A percentile compares a stretch with the other conserved stretches of the same genome.
These are phyloP conservation scores for Phoma herbarum DNA, from an alignment of 2,329 filamentous ascomycete species.

Conservation along the genomic window DNA sequence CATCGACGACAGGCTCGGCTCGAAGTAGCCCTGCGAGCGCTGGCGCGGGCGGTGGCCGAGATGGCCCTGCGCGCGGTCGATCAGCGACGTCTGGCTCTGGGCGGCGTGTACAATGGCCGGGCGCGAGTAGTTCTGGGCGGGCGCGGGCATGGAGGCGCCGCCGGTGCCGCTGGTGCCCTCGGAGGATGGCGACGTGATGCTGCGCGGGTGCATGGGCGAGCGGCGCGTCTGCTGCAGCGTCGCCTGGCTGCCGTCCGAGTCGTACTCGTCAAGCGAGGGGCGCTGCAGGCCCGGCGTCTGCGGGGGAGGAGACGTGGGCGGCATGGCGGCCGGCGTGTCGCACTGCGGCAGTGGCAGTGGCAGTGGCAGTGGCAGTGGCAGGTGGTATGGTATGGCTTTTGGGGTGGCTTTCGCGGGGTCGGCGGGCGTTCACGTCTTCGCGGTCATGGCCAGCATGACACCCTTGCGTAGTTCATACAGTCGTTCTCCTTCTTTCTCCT, in stretches of 20 bases:
- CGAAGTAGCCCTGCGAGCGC: constrained; percentile 78
- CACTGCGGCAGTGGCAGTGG: background rate
- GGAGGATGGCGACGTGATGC: constrained; percentile 37
- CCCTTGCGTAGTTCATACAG: constrained; percentile 2
- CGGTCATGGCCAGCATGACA: constrained; percentile 22
- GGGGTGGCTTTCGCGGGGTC: background rate
- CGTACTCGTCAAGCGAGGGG: constrained; percentile 43
- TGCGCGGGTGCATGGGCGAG: constrained; percentile 50
- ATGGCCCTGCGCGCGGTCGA: constrained; percentile 21
- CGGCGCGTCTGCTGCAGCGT: constrained; percentile 48
- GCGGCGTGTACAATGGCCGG: constrained; percentile 50
- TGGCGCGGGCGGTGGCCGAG: constrained; percentile 69
- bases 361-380: no score
- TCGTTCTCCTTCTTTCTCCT: background rate
- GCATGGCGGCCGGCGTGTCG: constrained; percentile 34
- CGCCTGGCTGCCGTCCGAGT: constrained; percentile 53
- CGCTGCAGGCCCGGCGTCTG: constrained; percentile 44
- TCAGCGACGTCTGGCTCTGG: constrained; percentile 28
- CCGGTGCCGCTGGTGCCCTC: constrained; percentile 21
- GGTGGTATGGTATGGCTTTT: background rate
- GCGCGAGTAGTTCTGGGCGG: constrained; percentile 50
- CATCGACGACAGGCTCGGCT: constrained; percentile 73
- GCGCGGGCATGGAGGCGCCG: no score
- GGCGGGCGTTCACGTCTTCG: constrained; percentile 21
- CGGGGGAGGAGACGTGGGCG: constrained; percentile 44